Percentiles rank a stretch among this genome's conserved stretches.
Conservation (phyloP, 306 rosid genomes). For the Lotus japonicus region DNA sequence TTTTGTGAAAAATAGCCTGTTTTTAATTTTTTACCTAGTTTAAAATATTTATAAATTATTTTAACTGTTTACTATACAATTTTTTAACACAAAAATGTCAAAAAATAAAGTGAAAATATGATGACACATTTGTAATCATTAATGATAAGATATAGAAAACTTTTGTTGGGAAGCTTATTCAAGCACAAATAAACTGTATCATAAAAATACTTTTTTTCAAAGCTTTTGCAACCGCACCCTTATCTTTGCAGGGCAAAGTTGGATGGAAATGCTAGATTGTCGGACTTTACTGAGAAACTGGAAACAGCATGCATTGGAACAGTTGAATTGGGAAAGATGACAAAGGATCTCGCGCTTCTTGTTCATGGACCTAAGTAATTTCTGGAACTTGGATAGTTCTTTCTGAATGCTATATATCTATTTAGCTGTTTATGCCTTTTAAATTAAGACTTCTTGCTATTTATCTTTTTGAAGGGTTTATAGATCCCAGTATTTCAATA, state of each 20-base stretch:
- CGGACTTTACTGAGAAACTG: slow-evolving; percentile 66
- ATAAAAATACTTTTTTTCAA: background rate
- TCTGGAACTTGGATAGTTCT: background rate
- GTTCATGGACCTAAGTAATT: slow-evolving; percentile 82
- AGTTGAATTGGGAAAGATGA: slow-evolving; percentile 93
- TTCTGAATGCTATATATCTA: slow-evolving; percentile 4
- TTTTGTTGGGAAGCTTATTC: background rate
- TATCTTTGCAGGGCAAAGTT: slow-evolving; percentile 66
- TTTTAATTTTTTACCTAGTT: background rate
- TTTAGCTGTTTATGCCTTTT: background rate
- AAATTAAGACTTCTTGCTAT: slow-evolving; percentile 2
- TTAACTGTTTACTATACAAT: no score
- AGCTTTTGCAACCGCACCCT: background rate
- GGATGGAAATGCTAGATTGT: slow-evolving; percentile 67
- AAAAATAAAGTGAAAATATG: background rate
- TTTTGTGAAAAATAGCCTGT: background rate
- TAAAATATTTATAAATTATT: background rate
- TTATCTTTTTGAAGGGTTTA: slow-evolving; percentile 48
- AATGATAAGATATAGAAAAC: background rate
- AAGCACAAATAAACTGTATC: background rate
- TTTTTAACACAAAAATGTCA: background rate
- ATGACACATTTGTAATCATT: background rate
- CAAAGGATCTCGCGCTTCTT: slow-evolving; percentile 96
- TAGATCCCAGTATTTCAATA: slow-evolving; percentile 71
- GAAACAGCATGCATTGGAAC: slow-evolving; percentile 80